Conservation (phyloP, 2,329 filamentous ascomycete genomes). For the Aureobasidium melanogenum region DNA sequence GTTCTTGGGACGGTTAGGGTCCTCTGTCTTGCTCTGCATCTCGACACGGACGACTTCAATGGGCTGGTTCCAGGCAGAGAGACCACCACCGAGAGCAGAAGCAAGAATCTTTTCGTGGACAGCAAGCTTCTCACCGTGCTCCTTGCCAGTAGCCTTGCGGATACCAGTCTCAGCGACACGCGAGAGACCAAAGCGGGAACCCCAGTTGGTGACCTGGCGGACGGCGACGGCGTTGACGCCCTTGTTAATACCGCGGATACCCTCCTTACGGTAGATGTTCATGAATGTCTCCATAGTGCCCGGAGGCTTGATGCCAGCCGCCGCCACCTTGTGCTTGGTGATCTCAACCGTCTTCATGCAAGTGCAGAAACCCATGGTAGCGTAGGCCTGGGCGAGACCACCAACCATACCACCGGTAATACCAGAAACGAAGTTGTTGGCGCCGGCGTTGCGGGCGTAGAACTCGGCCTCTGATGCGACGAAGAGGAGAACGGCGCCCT, state of each 20-base stretch:
- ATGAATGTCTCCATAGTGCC: constrained; percentile 92
- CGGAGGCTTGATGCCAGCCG: constrained; percentile 72
- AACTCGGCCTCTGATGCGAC: constrained; percentile 97
- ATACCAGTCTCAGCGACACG: constrained; percentile 87
- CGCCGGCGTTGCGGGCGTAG: constrained; percentile 71
- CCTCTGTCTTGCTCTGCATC: constrained; percentile 98
- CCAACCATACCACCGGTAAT: constrained; percentile 87
- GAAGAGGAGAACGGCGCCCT: constrained; percentile 97
- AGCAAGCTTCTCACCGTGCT: constrained; percentile 66
- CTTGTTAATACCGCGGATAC: constrained; percentile 92
- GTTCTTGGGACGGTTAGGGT: constrained; percentile 97
- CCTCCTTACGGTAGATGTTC: constrained; percentile 91
- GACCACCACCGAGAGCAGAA: constrained; percentile 78
- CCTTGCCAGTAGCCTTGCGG: constrained; percentile 68
- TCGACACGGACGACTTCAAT: constrained; percentile 99
- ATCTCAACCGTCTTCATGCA: constrained; percentile 99
- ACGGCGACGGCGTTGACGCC: constrained; percentile 98
- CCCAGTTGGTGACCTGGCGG: constrained; percentile 99
- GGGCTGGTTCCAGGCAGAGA: constrained; percentile 98
- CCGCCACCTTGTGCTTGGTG: constrained; percentile 92
- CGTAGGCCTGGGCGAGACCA: constrained; percentile 95
- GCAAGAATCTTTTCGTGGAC: constrained; percentile 83
- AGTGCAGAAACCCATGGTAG: constrained; percentile 99
- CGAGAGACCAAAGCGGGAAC: constrained; percentile 86
- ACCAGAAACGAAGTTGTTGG: constrained; percentile 76